phyloP scores from a whole-genome alignment of 1,284 basidiomycete genomes.

The Apiotrichum gamsii region DNA sequence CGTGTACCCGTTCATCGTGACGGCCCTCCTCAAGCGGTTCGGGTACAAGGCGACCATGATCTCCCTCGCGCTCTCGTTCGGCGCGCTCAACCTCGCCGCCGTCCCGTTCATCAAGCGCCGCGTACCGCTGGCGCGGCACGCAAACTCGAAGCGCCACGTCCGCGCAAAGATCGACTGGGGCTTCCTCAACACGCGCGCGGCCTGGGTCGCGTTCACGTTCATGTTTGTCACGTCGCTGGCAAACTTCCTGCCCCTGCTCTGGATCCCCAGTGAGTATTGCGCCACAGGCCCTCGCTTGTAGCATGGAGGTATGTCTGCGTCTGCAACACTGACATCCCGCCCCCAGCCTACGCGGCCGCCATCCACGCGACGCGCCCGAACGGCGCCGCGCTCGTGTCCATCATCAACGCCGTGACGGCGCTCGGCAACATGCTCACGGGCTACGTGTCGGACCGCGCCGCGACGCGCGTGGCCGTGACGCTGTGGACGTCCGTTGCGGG shows the following conservation, averaged over 20 bases:
- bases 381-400: constrained; percentile 41
- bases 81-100: constrained; percentile 25
- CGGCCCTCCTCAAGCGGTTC: constrained; percentile 34
- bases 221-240: constrained; percentile 41
- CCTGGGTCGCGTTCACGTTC: constrained; percentile 34
- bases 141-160: background rate
- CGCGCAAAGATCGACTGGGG: constrained; percentile 17
- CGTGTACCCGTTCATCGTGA: constrained; percentile 42
- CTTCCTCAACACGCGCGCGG: constrained; percentile 25
- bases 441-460: constrained; percentile 38
- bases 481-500: constrained; percentile 25
- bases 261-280: constrained; percentile 39
- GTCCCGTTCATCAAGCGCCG: constrained; percentile 40
- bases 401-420: constrained; percentile 39
- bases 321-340: no score
- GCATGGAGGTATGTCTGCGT: no score
- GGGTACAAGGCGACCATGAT: constrained; percentile 46
- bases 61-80: constrained; percentile 35
- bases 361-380: constrained; percentile 30
- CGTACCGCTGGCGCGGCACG: constrained; percentile 26
- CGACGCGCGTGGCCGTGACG: constrained; percentile 32
- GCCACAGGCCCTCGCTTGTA: background rate
- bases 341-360: constrained; percentile 39
- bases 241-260: constrained; percentile 44
- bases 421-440: constrained; percentile 38